phyloP scores from a whole-genome alignment of 2,329 filamentous ascomycete genomes.

The Verticillium albo-atrum region DNA sequence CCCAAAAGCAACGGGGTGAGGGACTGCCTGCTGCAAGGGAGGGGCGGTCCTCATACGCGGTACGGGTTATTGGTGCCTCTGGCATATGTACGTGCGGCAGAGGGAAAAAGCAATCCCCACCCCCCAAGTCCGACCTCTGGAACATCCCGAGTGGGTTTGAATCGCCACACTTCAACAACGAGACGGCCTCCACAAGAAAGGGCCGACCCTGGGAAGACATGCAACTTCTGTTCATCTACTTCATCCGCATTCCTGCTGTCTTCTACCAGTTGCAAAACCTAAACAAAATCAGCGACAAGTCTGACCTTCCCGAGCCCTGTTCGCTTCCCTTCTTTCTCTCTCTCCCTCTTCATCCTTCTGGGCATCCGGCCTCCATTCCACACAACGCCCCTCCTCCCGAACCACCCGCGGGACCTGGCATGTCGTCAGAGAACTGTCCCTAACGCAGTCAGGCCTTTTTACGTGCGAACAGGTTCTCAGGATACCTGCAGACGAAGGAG shows the following conservation, averaged over 20 bases:
- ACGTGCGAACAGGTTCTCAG: conserved; percentile 13
- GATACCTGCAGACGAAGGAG: conserved; percentile 6
- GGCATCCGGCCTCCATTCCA: neutral
- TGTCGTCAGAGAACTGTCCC: conserved; percentile 8
- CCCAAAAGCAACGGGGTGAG: conserved; percentile 13
- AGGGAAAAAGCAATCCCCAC: conserved; percentile 11
- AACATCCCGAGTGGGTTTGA: neutral
- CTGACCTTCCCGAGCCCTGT: conserved; percentile 13
- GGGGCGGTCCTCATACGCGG: conserved; percentile 4
- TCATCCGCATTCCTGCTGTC: conserved; percentile 1
- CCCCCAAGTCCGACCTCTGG: conserved; percentile 4
- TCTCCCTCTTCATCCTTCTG: conserved; percentile 3
- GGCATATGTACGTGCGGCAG: conserved; percentile 12
- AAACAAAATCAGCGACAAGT: conserved; percentile 16
- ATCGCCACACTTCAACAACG: neutral
- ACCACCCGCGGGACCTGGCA: conserved; percentile 4
- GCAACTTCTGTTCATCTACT: conserved; percentile 12
- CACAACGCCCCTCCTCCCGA: neutral
- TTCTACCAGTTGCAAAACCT: conserved; percentile 9
- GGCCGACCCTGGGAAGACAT: conserved; percentile 12
- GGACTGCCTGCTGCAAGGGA: conserved; percentile 12
- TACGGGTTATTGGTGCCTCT: conserved; percentile 12
- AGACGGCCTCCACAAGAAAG: conserved; percentile 6
- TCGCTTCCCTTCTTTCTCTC: conserved; percentile 9
- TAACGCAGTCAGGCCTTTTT: conserved; percentile 4